Conservation (phyloP, 2,329 filamentous ascomycete species). For the Trichoderma sp. region DNA sequence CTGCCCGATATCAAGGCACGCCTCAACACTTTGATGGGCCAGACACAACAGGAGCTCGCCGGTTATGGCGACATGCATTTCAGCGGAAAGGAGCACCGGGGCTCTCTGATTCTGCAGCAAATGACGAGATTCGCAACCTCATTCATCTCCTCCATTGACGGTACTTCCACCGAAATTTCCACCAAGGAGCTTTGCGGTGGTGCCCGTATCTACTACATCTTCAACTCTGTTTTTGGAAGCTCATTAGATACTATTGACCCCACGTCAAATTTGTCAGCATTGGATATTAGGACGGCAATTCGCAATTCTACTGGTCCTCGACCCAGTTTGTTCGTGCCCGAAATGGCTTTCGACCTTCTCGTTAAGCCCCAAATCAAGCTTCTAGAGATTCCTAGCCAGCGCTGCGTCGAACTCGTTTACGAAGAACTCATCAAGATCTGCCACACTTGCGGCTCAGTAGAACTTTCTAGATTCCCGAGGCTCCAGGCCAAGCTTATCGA, state of each 20-base stretch:
- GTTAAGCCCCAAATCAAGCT: slow-evolving; percentile 99
- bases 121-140: slow-evolving; percentile 98
- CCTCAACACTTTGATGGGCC: slow-evolving; percentile 98
- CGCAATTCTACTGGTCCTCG: slow-evolving; percentile 96
- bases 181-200: slow-evolving; percentile 97
- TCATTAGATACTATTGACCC: slow-evolving; percentile 95
- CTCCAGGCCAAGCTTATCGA: slow-evolving; percentile 97
- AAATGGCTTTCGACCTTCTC: slow-evolving; percentile 94
- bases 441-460: slow-evolving; percentile 95
- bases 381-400: slow-evolving; percentile 89
- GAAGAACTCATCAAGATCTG: slow-evolving; percentile 99
- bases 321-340: slow-evolving; percentile 94
- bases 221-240: slow-evolving; percentile 98
- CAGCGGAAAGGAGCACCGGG: slow-evolving; percentile 93
- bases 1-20: slow-evolving; percentile 97
- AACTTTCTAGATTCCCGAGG: slow-evolving; percentile 87
- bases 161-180: slow-evolving; percentile 97
- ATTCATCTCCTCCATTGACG: slow-evolving; percentile 98
- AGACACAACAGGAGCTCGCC: slow-evolving; percentile 96
- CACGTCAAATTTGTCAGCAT: slow-evolving; percentile 89
- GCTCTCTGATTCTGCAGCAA: slow-evolving; percentile 90
- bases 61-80: slow-evolving; percentile 99
- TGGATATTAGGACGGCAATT: slow-evolving; percentile 96
- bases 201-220: slow-evolving; percentile 97
- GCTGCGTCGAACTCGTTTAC: slow-evolving; percentile 97